Evolutionary conservation across 192 early-diverging fungal genomes (phyloP).

Genomic region (Lobosporangium transversale): DNA sequence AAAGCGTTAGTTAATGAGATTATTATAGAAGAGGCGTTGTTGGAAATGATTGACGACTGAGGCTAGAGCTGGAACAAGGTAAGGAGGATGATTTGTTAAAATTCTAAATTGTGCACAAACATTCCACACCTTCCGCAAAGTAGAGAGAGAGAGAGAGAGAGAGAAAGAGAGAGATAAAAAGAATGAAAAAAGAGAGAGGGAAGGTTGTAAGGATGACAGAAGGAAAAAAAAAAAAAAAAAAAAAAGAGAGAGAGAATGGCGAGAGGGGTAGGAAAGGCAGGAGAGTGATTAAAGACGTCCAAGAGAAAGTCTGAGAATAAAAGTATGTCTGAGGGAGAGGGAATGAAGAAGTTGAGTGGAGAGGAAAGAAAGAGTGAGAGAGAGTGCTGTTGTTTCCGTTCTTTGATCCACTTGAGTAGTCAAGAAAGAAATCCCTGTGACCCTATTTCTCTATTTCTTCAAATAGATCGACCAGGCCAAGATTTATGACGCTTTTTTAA

Average conservation of each 20-base stretch:
- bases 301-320: too few species aligned
- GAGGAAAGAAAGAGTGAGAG: neutral
- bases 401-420: neutral
- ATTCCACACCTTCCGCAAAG: too few species aligned
- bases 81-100: too few species aligned
- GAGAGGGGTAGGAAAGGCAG: neutral
- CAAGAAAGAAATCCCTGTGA: neutral
- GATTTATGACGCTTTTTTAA: too few species aligned
- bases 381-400: conserved; percentile 8
- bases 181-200: neutral
- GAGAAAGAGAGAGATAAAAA: neutral
- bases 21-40: neutral
- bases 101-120: too few species aligned
- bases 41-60: neutral
- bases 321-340: neutral
- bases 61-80: conserved; percentile 1
- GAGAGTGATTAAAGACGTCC: too few species aligned
- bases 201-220: neutral
- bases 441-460: too few species aligned
- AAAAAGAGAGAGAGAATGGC: neutral
- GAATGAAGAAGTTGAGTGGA: neutral
- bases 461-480: too few species aligned
- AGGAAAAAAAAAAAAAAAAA: neutral
- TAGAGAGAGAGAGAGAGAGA: too few species aligned
- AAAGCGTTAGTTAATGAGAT: neutral